Base-by-base conservation (phyloP, 2,329 filamentous ascomycete species). In the Alternaria longipes region DNA sequence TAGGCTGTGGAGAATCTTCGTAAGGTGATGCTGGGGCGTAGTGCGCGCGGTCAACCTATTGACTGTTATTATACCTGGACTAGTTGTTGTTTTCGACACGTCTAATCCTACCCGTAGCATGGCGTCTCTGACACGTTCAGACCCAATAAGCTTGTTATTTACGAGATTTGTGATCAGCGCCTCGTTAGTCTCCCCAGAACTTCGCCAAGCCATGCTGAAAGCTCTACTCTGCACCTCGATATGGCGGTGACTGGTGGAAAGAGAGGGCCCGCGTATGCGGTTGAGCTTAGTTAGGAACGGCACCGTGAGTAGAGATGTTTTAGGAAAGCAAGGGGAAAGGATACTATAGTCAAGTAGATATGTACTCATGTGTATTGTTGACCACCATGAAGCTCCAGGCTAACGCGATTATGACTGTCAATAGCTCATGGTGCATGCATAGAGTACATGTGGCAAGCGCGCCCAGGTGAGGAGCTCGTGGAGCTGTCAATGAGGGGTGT, bases 151-250 rank as follows among this genome's bases (percentile, higher is more conserved):
- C 3, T 86, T 85, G 70, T 91, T 87, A 41, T 81, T 84, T 76
- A 83, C 89, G 59, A 99, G 84, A 76, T 97, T 97, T 68, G 90
- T 86, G 63, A 98, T 84, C 50, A 99, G 85, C 58, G 89, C 89
- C 41, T 81, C 80, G 78, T 98, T 97, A 28, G 88, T 87, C 5
- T 81, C 81, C 62, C 93, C 94, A 7, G 90, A 91, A 78, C 91
- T 93, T 68, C 88, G 87, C 95, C 95, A 99, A 61, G 94, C 94
- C 95, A 99, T 98, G 61, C 64, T 84, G 67, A 67, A 56, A 12
- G 51, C 24, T 65, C 63, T 57, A 5, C 40, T 55, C 16, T 57
- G 22, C 26, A 30, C 18, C 12, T 18, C 26, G 18, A 8, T 22
- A 28, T 8, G 16, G 24, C 26, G 9, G 36, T n/a, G n/a, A 3